A percentile compares a stretch with the other conserved stretches of the same genome.
These are phyloP conservation scores for Trichoderma asperellum DNA, from an alignment of 2,329 filamentous ascomycete species.

Conservation along the genomic window DNA sequence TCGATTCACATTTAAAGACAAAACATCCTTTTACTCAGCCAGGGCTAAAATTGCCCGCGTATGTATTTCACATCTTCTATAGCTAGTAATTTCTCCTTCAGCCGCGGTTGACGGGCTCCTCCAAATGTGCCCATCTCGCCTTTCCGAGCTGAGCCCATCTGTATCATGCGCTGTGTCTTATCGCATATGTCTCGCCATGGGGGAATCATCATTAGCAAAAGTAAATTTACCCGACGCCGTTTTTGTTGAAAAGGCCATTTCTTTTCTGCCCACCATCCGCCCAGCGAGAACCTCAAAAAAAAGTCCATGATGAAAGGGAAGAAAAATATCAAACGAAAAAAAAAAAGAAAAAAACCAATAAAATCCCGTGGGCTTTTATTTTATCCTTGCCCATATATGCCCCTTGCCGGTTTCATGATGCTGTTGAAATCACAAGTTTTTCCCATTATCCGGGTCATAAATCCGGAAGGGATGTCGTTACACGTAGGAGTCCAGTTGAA, in stretches of 20 bases:
- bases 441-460: conserved; percentile 40
- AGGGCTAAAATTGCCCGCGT: conserved; percentile 22
- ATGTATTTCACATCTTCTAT: conserved; percentile 14
- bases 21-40: background rate
- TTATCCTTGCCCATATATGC: conserved; percentile 42
- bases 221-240: conserved; percentile 40
- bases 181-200: conserved; percentile 36
- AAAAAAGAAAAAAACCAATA: conserved; percentile 31
- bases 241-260: conserved; percentile 49
- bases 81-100: conserved; percentile 34
- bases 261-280: conserved; percentile 42
- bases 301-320: conserved; percentile 29
- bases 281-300: conserved; percentile 36
- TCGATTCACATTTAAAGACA: background rate
- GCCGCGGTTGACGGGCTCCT: conserved; percentile 51
- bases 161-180: conserved; percentile 12
- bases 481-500: conserved; percentile 47
- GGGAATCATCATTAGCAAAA: conserved; percentile 46
- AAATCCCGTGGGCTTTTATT: conserved; percentile 36
- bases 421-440: conserved; percentile 51
- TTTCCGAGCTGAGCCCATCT: conserved; percentile 7
- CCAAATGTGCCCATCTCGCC: conserved; percentile 20
- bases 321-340: background rate
- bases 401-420: conserved; percentile 49
- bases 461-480: conserved; percentile 42